Conservation (phyloP, 768 basidiomycete genomes). For the Boletus speciosus region DNA sequence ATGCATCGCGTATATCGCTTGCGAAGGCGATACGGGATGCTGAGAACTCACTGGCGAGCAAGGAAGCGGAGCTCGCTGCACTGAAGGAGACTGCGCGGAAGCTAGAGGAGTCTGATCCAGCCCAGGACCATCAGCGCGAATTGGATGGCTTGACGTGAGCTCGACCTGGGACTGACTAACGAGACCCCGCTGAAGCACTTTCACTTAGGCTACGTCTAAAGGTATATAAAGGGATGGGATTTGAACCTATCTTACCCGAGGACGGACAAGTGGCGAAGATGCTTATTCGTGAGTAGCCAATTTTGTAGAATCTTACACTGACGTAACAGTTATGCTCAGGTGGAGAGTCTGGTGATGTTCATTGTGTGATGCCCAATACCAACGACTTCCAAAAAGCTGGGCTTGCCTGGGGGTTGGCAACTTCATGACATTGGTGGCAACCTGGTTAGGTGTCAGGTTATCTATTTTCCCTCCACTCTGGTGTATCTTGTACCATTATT, state of each 20-base stretch:
- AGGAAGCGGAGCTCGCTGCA: constrained; percentile 65
- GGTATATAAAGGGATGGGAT: constrained; percentile 69
- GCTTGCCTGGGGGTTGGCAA: constrained; percentile 36
- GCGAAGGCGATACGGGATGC: constrained; percentile 73
- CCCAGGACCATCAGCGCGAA: constrained; percentile 65
- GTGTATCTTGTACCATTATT: neutral
- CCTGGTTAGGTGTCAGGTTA: neutral
- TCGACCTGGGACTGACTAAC: neutral
- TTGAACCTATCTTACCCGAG: constrained; percentile 60
- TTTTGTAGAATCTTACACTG: neutral
- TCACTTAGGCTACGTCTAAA: constrained; percentile 56
- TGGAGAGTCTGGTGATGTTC: constrained; percentile 40
- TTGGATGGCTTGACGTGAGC: constrained; percentile 67
- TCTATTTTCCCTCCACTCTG: neutral
- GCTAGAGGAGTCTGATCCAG: constrained; percentile 69
- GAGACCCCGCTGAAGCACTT: constrained; percentile 1
- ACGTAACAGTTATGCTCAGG: constrained; percentile 34
- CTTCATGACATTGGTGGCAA: constrained; percentile 23
- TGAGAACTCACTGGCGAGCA: constrained; percentile 60
- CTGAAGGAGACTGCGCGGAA: constrained; percentile 61
- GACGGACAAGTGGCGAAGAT: constrained; percentile 52
- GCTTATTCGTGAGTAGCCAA: constrained; percentile 57
- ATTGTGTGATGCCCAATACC: constrained; percentile 31
- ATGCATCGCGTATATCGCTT: constrained; percentile 57
- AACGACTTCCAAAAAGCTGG: constrained; percentile 28